Percentiles rank a stretch among this genome's conserved stretches.
These are phyloP conservation scores for Pseudopediastrum boryanum DNA, from an alignment of 139 green algal genomes.

Conservation along the genomic window DNA sequence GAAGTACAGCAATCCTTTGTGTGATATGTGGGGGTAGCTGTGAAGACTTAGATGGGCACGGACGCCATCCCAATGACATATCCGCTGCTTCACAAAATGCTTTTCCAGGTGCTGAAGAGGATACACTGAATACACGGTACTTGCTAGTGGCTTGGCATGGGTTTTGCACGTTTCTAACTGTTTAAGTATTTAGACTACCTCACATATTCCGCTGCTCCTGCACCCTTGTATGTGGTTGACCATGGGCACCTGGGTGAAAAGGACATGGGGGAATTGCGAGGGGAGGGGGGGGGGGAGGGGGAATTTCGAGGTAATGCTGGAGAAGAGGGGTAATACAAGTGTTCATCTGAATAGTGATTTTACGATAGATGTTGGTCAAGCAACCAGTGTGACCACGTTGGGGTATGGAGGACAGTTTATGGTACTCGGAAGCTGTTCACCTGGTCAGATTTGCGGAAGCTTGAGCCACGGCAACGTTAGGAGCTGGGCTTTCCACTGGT, in stretches of 20 bases:
- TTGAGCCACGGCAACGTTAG: too few species aligned
- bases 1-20: background rate
- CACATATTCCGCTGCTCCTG: slow-evolving; percentile 13
- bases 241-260: slow-evolving; percentile 28
- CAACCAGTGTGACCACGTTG: too few species aligned
- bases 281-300: too few species aligned
- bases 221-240: slow-evolving; percentile 15
- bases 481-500: too few species aligned
- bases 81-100: background rate
- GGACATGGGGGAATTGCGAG: too few species aligned
- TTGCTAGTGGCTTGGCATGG: background rate
- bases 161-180: background rate
- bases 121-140: background rate
- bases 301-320: too few species aligned
- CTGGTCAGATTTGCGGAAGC: too few species aligned
- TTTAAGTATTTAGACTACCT: background rate
- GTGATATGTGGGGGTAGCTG: background rate
- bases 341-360: too few species aligned
- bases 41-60: background rate
- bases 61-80: background rate
- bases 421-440: too few species aligned
- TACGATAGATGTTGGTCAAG: too few species aligned
- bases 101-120: background rate
- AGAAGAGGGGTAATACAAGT: too few species aligned
- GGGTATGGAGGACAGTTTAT: too few species aligned